phyloP scores from a whole-genome alignment of 2,329 filamentous ascomycete species.

The Fusarium torreyae region DNA sequence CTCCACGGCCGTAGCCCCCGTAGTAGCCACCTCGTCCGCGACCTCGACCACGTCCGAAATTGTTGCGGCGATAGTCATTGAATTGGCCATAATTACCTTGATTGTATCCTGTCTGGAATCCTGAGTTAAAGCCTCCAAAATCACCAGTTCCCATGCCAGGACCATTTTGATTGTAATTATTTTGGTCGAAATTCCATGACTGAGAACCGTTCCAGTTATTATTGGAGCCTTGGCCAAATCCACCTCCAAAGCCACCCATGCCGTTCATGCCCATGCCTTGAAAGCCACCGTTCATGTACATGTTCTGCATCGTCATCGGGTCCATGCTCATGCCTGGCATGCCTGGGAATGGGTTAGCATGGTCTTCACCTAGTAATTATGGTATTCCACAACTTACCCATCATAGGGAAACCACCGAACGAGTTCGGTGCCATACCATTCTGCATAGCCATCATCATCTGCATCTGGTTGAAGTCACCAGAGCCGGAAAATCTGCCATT shows the following conservation, averaged over 20 bases:
- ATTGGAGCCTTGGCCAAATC: conserved; percentile 74
- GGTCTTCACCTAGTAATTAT: background rate
- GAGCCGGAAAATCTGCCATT: conserved; percentile 73
- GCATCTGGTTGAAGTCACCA: conserved; percentile 82
- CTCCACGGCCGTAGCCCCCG: conserved; percentile 70
- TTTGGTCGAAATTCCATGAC: conserved; percentile 87
- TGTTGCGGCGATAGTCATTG: conserved; percentile 83
- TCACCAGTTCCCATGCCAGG: conserved; percentile 85
- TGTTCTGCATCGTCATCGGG: conserved; percentile 80
- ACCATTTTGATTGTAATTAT: conserved; percentile 92
- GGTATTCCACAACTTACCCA: conserved; percentile 76
- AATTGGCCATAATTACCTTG: conserved; percentile 87
- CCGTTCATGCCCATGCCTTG: conserved; percentile 83
- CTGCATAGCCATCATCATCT: conserved; percentile 85
- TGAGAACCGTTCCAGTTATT: conserved; percentile 86
- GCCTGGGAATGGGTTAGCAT: conserved; percentile 63
- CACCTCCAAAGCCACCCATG: conserved; percentile 82
- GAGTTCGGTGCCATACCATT: conserved; percentile 72
- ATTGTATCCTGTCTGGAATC: conserved; percentile 83
- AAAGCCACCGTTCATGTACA: conserved; percentile 85
- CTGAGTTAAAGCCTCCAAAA: conserved; percentile 84
- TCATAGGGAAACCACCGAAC: conserved; percentile 79
- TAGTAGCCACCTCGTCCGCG: conserved; percentile 73
- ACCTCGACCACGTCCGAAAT: conserved; percentile 77
- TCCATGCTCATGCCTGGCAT: conserved; percentile 92